phyloP scores from a whole-genome alignment of 768 basidiomycete genomes.

The Kwoniella heveanensis region DNA sequence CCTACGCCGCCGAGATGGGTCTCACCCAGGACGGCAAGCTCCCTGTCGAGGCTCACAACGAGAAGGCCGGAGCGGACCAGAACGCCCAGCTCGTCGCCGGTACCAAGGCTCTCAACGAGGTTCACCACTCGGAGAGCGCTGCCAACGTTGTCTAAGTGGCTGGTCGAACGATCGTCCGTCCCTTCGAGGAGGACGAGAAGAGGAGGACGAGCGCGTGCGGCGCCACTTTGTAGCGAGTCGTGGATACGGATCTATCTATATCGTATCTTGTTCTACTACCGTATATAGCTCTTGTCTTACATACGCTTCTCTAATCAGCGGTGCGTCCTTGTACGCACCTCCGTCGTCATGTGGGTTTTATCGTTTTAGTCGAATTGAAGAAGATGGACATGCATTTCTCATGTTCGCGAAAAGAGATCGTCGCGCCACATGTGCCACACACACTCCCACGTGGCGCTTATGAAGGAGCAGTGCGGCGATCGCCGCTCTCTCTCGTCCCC shows the following conservation, averaged over 20 bases:
- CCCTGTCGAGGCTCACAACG: constrained; percentile 24
- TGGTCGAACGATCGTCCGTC: neutral
- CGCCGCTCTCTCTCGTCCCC: too few relatives aligned
- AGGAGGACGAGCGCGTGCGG: too few relatives aligned
- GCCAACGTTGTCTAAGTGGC: constrained; percentile 17
- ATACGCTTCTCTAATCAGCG: neutral
- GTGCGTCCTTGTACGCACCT: neutral
- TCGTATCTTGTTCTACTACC: neutral
- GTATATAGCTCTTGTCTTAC: neutral
- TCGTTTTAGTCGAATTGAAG: too few relatives aligned
- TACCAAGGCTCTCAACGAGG: constrained; percentile 13
- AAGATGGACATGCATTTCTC: too few relatives aligned
- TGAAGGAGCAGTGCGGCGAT: too few relatives aligned
- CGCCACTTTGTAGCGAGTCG: too few relatives aligned
- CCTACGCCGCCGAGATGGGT: constrained; percentile 50
- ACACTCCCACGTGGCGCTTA: too few relatives aligned
- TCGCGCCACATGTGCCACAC: too few relatives aligned
- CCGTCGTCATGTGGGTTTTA: too few relatives aligned
- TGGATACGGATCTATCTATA: too few relatives aligned
- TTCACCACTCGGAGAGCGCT: neutral
- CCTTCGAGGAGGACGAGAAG: too few relatives aligned
- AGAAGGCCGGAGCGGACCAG: constrained; percentile 21
- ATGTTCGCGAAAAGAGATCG: too few relatives aligned
- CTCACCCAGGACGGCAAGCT: constrained; percentile 39
- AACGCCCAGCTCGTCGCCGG: constrained; percentile 25